Percentiles rank a stretch among this genome's conserved stretches.
Evolutionary conservation across 257 asterid species (phyloP).

Genomic region (Primulina tabacum): DNA sequence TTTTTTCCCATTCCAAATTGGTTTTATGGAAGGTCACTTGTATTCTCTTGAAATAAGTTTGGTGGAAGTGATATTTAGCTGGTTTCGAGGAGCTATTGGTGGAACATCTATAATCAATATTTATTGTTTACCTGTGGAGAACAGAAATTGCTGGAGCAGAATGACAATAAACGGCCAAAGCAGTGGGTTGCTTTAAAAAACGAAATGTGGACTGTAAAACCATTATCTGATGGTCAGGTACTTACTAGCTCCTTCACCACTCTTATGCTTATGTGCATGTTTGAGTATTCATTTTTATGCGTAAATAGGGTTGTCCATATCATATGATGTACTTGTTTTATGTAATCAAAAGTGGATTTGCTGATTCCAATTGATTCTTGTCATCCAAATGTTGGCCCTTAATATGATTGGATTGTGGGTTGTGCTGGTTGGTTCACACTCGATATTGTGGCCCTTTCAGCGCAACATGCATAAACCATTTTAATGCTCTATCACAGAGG

Average conservation of each 20-base stretch:
- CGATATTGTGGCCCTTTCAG: too few relatives aligned
- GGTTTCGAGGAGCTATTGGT: slow-evolving; percentile 5
- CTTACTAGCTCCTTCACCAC: slow-evolving; percentile 8
- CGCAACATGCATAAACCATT: too few relatives aligned
- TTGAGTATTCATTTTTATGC: too few relatives aligned
- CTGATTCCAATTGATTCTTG: not conserved
- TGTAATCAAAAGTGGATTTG: slow-evolving; percentile 14
- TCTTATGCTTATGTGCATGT: slow-evolving; percentile 6
- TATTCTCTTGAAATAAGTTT: slow-evolving; percentile 17
- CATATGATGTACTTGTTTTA: slow-evolving; percentile 4
- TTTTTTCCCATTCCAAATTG: slow-evolving; percentile 10
- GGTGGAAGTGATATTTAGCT: slow-evolving; percentile 16
- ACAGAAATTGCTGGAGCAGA: slow-evolving; percentile 90
- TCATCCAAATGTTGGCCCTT: not conserved
- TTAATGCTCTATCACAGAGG: too few relatives aligned
- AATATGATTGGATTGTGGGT: slow-evolving; percentile 5
- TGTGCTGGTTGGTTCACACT: too few relatives aligned
- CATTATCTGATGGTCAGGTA: slow-evolving; percentile 96
- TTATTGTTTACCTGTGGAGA: slow-evolving; percentile 35
- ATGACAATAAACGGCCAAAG: slow-evolving; percentile 58
- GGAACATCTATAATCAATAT: slow-evolving; percentile 13
- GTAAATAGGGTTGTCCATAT: not conserved
- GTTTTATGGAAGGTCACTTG: slow-evolving; percentile 1
- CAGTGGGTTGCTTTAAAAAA: slow-evolving; percentile 83
- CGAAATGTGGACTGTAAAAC: slow-evolving; percentile 88